A percentile compares a stretch with the other conserved stretches of the same genome.
Conservation (phyloP, 1,139 yeast species). For the Suhomyces choctaworum region DNA sequence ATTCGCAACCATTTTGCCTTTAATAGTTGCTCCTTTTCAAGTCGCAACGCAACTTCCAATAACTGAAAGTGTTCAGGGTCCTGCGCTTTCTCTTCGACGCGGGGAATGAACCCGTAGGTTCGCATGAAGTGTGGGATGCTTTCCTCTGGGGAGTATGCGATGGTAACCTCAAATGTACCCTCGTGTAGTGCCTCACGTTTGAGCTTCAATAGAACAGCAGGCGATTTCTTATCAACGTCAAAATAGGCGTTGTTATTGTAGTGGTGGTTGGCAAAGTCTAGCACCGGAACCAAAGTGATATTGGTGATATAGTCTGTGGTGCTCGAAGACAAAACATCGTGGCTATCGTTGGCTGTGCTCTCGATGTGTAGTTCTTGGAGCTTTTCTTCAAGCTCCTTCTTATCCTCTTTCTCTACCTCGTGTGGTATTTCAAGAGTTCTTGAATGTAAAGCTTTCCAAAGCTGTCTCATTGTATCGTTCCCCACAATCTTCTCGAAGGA, state of each 20-base stretch:
- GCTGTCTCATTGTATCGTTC: conserved; percentile 36
- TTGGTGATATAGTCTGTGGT: conserved; percentile 45
- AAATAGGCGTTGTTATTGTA: conserved; percentile 51
- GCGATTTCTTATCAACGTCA: conserved; percentile 54
- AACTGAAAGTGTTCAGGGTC: conserved; percentile 11
- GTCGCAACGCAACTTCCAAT: conserved; percentile 12
- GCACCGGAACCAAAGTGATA: conserved; percentile 60
- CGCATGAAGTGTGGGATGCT: conserved; percentile 47
- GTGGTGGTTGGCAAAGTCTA: conserved; percentile 69
- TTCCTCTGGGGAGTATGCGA: conserved; percentile 50
- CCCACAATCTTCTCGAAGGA: conserved; percentile 16
- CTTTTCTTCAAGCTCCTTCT: conserved; percentile 6
- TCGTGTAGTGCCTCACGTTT: conserved; percentile 17
- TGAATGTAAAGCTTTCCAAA: conserved; percentile 54
- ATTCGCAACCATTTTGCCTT: conserved; percentile 24
- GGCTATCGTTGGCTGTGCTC: conserved; percentile 1
- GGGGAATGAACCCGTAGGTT: conserved; percentile 62
- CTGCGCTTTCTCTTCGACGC: conserved; percentile 1
- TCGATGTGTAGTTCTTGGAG: conserved; percentile 1
- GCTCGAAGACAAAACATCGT: background rate
- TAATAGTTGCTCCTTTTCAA: conserved; percentile 6
- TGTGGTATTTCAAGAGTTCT: conserved; percentile 66
- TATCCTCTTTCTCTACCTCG: conserved; percentile 12
- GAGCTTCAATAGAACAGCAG: conserved; percentile 46
- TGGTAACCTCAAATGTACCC: conserved; percentile 41